These are phyloP conservation scores for Lecanicillium sp. DNA, from an alignment of 2,329 filamentous ascomycete species.

Conservation along the genomic window DNA sequence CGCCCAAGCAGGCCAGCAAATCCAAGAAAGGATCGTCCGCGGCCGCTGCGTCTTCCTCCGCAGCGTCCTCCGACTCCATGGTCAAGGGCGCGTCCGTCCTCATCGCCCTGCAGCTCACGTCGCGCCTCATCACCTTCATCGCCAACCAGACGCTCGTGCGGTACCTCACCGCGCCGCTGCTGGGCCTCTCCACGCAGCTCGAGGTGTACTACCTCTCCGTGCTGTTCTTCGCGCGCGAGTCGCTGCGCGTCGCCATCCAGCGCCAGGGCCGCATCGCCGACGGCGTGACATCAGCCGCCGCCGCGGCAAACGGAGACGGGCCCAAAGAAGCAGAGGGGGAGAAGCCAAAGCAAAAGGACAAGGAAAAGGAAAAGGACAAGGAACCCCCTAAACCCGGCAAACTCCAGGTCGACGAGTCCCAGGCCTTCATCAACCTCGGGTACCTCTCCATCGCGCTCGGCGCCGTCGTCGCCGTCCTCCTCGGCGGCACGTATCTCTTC, in stretches of 20 bases:
- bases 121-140: slow-evolving; percentile 81
- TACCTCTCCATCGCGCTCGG: slow-evolving; percentile 73
- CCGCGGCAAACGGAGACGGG: background rate
- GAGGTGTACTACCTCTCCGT: slow-evolving; percentile 90
- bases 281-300: background rate
- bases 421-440: slow-evolving; percentile 82
- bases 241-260: slow-evolving; percentile 84
- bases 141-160: slow-evolving; percentile 89
- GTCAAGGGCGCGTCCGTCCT: slow-evolving; percentile 76
- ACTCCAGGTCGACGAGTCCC: slow-evolving; percentile 40
- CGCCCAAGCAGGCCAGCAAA: slow-evolving; percentile 10
- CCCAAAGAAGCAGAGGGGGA: background rate
- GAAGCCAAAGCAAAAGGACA: slow-evolving; percentile 8
- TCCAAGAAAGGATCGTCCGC: background rate
- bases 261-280: slow-evolving; percentile 46
- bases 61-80: slow-evolving; percentile 24
- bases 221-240: slow-evolving; percentile 92
- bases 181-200: slow-evolving; percentile 82
- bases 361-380: background rate
- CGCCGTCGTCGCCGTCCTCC: slow-evolving; percentile 51
- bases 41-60: background rate
- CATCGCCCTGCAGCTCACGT: slow-evolving; percentile 79
- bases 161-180: slow-evolving; percentile 74
- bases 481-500: slow-evolving; percentile 64
- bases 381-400: background rate